A percentile compares a stretch with the other conserved stretches of the same genome.
phyloP scores from a whole-genome alignment of 805 yeast species.

The Candida caryicola region DNA sequence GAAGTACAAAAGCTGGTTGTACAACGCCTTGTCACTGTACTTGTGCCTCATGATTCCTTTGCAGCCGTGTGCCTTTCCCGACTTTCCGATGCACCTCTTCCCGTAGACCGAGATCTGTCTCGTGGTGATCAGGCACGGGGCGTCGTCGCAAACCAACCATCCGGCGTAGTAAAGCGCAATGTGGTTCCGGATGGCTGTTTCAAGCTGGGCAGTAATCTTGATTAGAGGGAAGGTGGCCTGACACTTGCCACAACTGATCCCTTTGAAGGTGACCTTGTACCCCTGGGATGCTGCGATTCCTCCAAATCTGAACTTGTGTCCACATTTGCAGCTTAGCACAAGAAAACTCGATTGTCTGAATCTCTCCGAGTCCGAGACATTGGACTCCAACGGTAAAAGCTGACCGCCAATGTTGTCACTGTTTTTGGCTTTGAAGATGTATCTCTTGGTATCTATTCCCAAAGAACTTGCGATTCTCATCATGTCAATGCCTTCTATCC shows the following conservation, averaged over 20 bases:
- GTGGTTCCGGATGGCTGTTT: conserved; percentile 63
- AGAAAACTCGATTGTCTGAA: conserved; percentile 64
- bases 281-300: conserved; percentile 68
- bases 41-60: conserved; percentile 79
- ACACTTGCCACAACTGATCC: conserved; percentile 70
- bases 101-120: conserved; percentile 90
- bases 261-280: conserved; percentile 62
- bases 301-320: conserved; percentile 58
- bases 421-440: conserved; percentile 43
- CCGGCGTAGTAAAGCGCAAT: conserved; percentile 82
- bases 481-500: conserved; percentile 83
- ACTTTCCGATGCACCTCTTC: conserved; percentile 68
- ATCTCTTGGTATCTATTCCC: conserved; percentile 72
- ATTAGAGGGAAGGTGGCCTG: conserved; percentile 47
- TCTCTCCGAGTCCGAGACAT: conserved; percentile 76
- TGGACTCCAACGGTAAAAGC: conserved; percentile 71
- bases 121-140: conserved; percentile 74
- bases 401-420: conserved; percentile 24
- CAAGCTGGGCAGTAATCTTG: conserved; percentile 69
- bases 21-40: conserved; percentile 75
- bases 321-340: conserved; percentile 61
- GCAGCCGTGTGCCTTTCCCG: conserved; percentile 60
- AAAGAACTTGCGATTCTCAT: conserved; percentile 72
- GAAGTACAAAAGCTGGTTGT: conserved; percentile 81
- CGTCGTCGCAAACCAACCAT: conserved; percentile 81